phyloP scores from a whole-genome alignment of 2,329 filamentous ascomycete genomes.

The Trichoderma hamatum region DNA sequence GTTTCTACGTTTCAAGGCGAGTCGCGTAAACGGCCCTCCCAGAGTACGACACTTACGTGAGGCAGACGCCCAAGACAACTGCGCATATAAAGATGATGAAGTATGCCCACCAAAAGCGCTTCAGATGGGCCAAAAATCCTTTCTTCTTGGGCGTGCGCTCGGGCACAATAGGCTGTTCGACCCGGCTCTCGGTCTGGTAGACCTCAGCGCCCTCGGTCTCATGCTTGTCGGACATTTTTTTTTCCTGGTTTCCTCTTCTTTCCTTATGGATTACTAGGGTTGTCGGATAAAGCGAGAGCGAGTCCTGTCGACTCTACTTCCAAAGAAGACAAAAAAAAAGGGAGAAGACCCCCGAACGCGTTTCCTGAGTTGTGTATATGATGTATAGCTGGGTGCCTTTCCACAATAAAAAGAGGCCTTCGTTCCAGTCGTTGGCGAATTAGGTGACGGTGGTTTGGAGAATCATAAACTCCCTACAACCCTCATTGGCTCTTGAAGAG shows the following conservation, averaged over 20 bases:
- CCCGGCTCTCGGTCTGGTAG: constrained; percentile 41
- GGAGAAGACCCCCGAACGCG: not conserved
- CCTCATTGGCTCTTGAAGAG: not conserved
- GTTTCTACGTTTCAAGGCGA: not conserved
- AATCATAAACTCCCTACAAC: constrained; percentile 14
- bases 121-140: constrained; percentile 51
- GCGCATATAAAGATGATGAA: constrained; percentile 54
- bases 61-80: constrained; percentile 57
- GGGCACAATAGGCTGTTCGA: constrained; percentile 31
- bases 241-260: not conserved
- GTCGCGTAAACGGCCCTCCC: not conserved
- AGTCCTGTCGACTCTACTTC: not conserved
- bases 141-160: constrained; percentile 45
- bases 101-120: constrained; percentile 64
- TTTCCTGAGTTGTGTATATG: not conserved
- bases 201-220: constrained; percentile 42
- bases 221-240: constrained; percentile 46
- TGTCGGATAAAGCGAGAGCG: not conserved
- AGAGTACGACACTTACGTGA: constrained; percentile 56
- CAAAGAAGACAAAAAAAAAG: not conserved
- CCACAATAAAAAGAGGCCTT: not conserved
- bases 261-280: not conserved
- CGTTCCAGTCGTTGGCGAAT: constrained; percentile 16
- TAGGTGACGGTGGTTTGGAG: not conserved
- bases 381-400: not conserved